These are phyloP conservation scores for Chlamydomonas urium DNA, from an alignment of 139 green algal genomes.

Conservation along the genomic window DNA sequence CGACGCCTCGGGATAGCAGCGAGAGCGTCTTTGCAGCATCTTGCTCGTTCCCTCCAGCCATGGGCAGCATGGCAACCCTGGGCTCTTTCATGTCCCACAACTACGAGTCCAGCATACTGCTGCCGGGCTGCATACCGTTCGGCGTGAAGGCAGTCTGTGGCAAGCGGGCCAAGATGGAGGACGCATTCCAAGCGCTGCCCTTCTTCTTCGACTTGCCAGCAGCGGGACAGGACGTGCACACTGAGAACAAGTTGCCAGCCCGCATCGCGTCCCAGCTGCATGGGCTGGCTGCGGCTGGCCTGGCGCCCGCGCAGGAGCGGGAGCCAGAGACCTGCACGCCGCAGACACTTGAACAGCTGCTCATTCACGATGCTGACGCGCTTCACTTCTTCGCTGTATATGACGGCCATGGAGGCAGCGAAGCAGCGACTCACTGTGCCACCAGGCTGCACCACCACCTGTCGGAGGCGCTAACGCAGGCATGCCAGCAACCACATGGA, in stretches of 20 bases:
- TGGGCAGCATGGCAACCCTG: too few relatives aligned
- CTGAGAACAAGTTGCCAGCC: constrained; percentile 40
- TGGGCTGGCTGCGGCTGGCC: neutral
- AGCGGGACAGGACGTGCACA: neutral
- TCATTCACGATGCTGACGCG: constrained; percentile 25
- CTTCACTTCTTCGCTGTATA: constrained; percentile 80
- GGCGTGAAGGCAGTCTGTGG: constrained; percentile 64
- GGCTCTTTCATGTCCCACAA: too few relatives aligned
- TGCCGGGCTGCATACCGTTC: constrained; percentile 40
- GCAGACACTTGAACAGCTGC: neutral
- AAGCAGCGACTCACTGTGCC: constrained; percentile 61
- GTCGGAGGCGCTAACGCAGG: constrained; percentile 24
- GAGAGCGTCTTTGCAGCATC: too few relatives aligned
- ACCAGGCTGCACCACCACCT: constrained; percentile 60
- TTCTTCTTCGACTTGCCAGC: constrained; percentile 49
- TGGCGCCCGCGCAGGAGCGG: neutral
- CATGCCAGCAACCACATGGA: neutral
- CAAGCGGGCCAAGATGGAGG: constrained; percentile 69
- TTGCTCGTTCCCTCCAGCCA: too few relatives aligned
- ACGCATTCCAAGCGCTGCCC: constrained; percentile 47
- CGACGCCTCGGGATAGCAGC: too few relatives aligned
- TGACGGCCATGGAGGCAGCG: constrained; percentile 66
- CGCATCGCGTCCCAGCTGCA: constrained; percentile 46
- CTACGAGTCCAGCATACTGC: too few relatives aligned
- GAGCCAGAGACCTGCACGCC: neutral